Conservation (phyloP, 1,284 basidiomycete species). For the Ganoderma meredithae region DNA sequence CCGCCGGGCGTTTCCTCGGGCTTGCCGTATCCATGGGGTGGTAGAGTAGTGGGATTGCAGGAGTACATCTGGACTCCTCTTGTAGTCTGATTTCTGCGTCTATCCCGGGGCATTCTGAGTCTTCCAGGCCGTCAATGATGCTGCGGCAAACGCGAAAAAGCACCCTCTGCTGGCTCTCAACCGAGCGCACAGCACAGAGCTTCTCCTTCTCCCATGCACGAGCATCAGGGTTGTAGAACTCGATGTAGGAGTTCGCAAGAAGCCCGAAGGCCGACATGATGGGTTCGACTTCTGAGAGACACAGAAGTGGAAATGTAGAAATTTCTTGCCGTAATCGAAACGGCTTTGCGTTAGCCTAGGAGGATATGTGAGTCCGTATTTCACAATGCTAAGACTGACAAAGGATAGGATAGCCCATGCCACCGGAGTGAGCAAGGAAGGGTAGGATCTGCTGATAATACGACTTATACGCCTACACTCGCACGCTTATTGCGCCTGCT, state of each 20-base stretch:
- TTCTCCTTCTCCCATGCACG: constrained; percentile 65
- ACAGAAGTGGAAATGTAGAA: constrained; percentile 69
- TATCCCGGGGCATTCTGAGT: constrained; percentile 63
- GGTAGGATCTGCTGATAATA: no score
- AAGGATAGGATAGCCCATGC: neutral
- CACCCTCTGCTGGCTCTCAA: constrained; percentile 56
- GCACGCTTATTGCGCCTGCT: no score
- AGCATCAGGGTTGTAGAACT: constrained; percentile 60
- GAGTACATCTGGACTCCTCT: neutral
- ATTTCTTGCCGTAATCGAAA: constrained; percentile 66
- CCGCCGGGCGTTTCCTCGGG: constrained; percentile 20
- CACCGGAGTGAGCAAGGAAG: neutral
- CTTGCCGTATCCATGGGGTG: neutral
- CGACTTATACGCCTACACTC: no score
- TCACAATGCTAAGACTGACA: neutral
- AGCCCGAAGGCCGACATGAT: constrained; percentile 63
- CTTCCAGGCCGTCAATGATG: constrained; percentile 60
- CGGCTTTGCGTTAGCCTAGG: constrained; percentile 62
- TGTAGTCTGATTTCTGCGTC: constrained; percentile 61
- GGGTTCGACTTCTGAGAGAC: constrained; percentile 57
- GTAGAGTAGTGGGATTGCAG: neutral
- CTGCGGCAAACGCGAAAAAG: constrained; percentile 65
- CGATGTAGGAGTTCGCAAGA: constrained; percentile 58
- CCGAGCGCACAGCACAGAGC: constrained; percentile 50
- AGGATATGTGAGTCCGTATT: neutral